Conservation (phyloP, 805 yeast species). For the Candida parachauliodes region DNA sequence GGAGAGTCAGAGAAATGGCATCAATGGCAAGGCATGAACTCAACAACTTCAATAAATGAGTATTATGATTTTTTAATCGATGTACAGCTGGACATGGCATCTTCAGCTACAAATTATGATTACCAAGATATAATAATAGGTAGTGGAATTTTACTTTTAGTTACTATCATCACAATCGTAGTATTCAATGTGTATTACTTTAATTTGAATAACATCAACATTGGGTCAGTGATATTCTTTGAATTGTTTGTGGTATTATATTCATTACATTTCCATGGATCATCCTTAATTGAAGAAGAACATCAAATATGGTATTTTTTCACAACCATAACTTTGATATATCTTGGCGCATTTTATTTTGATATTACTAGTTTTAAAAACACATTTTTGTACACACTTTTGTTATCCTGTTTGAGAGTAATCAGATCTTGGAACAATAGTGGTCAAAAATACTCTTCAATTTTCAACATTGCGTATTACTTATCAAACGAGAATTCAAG, state of each 20-base stretch:
- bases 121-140: constrained; percentile 42
- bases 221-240: constrained; percentile 18
- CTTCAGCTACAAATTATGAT: constrained; percentile 71
- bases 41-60: constrained; percentile 7
- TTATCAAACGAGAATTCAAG: constrained; percentile 26
- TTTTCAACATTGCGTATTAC: constrained; percentile 35
- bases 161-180: constrained; percentile 26
- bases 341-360: constrained; percentile 10
- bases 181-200: constrained; percentile 17
- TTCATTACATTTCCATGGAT: constrained; percentile 78
- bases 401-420: constrained; percentile 45
- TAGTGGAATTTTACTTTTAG: constrained; percentile 24
- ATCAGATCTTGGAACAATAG: constrained; percentile 83
- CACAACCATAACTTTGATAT: constrained; percentile 15
- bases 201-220: constrained; percentile 10
- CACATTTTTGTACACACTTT: constrained; percentile 7
- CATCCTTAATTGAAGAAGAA: constrained; percentile 83
- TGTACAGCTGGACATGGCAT: constrained; percentile 50
- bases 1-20: constrained; percentile 17
- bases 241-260: constrained; percentile 40
- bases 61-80: constrained; percentile 33
- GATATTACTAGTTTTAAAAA: constrained; percentile 1
- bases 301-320: constrained; percentile 91
- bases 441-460: constrained; percentile 72
- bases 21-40: constrained; percentile 13